phyloP scores from a whole-genome alignment of 352 stramenopile species.

The Phytophthora meadii region DNA sequence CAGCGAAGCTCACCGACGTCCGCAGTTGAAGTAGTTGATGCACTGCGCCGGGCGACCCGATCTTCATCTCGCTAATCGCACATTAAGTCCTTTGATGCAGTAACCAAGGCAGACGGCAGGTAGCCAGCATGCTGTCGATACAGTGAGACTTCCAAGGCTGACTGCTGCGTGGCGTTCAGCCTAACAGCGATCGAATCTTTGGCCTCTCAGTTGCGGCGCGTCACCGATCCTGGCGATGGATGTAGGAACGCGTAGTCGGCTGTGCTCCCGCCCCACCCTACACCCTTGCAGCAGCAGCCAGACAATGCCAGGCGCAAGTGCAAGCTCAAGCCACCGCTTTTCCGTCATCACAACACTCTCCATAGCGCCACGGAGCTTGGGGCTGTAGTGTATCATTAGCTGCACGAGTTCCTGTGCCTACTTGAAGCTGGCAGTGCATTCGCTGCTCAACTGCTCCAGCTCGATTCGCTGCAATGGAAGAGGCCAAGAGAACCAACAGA shows the following conservation, averaged over 20 bases:
- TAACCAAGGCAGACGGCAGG: background rate
- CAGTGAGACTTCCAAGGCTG: background rate
- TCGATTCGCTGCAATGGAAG: background rate
- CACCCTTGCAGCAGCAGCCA: slow-evolving; percentile 4
- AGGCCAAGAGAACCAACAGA: slow-evolving; percentile 19
- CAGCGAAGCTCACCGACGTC: slow-evolving; percentile 19
- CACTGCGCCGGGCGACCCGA: background rate
- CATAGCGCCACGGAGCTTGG: too few species aligned
- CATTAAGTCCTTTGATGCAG: background rate
- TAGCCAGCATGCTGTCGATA: background rate
- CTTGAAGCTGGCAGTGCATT: background rate
- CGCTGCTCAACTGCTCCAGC: too few species aligned
- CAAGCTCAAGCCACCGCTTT: slow-evolving; percentile 7
- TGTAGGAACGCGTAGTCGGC: slow-evolving; percentile 7
- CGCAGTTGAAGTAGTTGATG: slow-evolving; percentile 8
- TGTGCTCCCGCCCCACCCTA: background rate
- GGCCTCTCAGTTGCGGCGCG: background rate
- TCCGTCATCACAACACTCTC: too few species aligned
- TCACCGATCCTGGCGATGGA: slow-evolving; percentile 13
- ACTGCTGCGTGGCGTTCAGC: background rate
- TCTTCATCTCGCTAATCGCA: slow-evolving; percentile 22
- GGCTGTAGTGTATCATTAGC: too few species aligned
- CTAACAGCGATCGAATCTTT: background rate
- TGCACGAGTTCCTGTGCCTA: too few species aligned
- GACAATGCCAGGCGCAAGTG: slow-evolving; percentile 8